Evolutionary conservation across 441 rosid genomes (phyloP), one percentile per base, ranked within the genome.

Genomic region (Adansonia rubrostipa): DNA sequence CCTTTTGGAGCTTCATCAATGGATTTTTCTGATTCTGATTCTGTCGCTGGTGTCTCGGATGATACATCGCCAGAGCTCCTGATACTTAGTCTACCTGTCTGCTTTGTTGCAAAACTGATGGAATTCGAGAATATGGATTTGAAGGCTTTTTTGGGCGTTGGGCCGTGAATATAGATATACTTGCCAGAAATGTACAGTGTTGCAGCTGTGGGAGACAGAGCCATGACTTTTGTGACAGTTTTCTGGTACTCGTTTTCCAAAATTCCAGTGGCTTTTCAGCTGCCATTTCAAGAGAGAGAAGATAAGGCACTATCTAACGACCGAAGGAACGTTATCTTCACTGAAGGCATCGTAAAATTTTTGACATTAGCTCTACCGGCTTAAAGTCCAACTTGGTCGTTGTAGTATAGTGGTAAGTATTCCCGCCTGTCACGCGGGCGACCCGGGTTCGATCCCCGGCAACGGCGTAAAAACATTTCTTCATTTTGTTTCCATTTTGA

Each of bases 391-490:
- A 3, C 7, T 7, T 15, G 0, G 92, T 89, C 89, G 89, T 89
- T 86, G 89, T 93, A 89, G 95, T 91, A 93, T 91, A 91, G 97
- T 93, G 97, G 97, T 89, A 0, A 94, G 98, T 89, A 90, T 90
- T 85, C 89, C 91, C 90, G 98, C 94, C 97, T 93, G 93, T 92
- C 92, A 92, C 93, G 88, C 92, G 94, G 93, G 90, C 19, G 94
- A 92, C 95, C 92, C 92, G 92, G 91, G 88, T 91, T 92, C 92
- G 93, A 91, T 88, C 93, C 95, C 93, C 92, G 90, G 92, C 93
- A 93, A 88, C 94, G 90, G 95, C 42, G 42, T 33, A 33, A 0
- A 3, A 0, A 3, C 4, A 33, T 33, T 56, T 17, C 2, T n/a
- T 7, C 22, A 9, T 0, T 4, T 6, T 6, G 1, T n/a, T 54